Evolutionary conservation across 129 eudicot species (phyloP).

Genomic region (Erigeron canadensis): DNA sequence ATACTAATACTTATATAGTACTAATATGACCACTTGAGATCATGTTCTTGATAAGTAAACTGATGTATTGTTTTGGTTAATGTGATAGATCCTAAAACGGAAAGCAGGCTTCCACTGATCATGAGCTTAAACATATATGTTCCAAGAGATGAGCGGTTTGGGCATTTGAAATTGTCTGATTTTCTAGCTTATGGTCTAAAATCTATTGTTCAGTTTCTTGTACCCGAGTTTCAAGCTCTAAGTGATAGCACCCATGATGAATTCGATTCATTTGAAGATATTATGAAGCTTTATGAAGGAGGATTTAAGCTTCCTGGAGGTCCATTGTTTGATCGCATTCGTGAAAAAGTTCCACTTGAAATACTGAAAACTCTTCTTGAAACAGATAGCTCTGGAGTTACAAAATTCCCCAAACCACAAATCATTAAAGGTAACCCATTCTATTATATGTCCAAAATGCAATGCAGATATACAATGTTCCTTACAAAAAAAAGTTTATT

Average conservation of each 20-base stretch:
- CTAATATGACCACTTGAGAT: background rate
- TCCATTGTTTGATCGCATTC: conserved; percentile 31
- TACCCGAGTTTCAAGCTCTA: conserved; percentile 51
- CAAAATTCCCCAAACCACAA: conserved; percentile 61
- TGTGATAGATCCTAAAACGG: conserved; percentile 51
- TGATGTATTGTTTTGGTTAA: conserved; percentile 10
- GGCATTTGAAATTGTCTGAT: conserved; percentile 65
- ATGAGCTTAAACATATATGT: conserved; percentile 54
- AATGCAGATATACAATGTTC: background rate
- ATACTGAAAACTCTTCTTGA: conserved; percentile 44
- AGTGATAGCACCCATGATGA: conserved; percentile 45
- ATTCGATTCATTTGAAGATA: conserved; percentile 57
- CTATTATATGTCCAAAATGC: background rate
- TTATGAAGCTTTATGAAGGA: conserved; percentile 49
- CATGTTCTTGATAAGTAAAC: background rate
- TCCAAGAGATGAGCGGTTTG: conserved; percentile 73
- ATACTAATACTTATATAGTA: background rate
- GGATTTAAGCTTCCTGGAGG: conserved; percentile 53
- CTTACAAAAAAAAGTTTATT: background rate
- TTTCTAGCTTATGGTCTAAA: conserved; percentile 52
- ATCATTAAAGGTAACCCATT: conserved; percentile 50
- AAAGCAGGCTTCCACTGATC: conserved; percentile 56
- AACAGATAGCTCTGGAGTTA: conserved; percentile 41
- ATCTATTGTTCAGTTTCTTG: conserved; percentile 46
- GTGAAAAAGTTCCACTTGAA: conserved; percentile 48